Evolutionary conservation across 148 eudicot genomes (phyloP), one percentile per base, ranked within the genome.

Genomic region (Rheum nobile): DNA sequence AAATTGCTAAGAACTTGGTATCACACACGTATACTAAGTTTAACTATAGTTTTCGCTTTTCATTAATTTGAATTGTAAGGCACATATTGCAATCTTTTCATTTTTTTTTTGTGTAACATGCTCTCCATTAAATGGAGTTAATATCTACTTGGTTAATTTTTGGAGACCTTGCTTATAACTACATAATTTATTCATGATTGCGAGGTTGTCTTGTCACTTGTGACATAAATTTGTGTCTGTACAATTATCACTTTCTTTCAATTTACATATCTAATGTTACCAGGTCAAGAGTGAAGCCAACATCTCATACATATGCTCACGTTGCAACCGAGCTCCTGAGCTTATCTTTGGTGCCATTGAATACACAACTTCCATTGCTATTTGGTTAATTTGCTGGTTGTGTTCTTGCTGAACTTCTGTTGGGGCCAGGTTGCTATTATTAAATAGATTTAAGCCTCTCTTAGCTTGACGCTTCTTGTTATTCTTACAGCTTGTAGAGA

Each of bases 301-400:
- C 74, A 84, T 86, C 74, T 83, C 89, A 55, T 86, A 86, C 70
- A 86, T 86, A 47, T 86, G 89, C 71, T 86, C 89, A 43, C 78
- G 89, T 47, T 86, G 77, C 70, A 83, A 86, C 69, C 82, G 89
- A 37, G 89, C 89, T 71, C 89, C 89, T 17, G 89, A 86, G 78
- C 86, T 83, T 57, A 86, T 86, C 24, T 86, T 86, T 82, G 89
- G 89, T 74, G 89, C 89, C 10, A 83, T 85, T 59, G 89, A 86
- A 52, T 86, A 86, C 68, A 71, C 86, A 41, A 72, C 80, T 1
- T 80, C 89, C 22, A 86, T 86, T 78, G 89, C 83, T 77, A 80
- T 86, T 68, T 86, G 86, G 86, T n/a, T n/a, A n/a, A n/a, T 86
- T 86, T 32, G 89, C 83, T 78, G 89, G 89, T 29, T 86, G 89